Conservation (phyloP, 106 monocot species). For the Xerophyta viscosa region DNA sequence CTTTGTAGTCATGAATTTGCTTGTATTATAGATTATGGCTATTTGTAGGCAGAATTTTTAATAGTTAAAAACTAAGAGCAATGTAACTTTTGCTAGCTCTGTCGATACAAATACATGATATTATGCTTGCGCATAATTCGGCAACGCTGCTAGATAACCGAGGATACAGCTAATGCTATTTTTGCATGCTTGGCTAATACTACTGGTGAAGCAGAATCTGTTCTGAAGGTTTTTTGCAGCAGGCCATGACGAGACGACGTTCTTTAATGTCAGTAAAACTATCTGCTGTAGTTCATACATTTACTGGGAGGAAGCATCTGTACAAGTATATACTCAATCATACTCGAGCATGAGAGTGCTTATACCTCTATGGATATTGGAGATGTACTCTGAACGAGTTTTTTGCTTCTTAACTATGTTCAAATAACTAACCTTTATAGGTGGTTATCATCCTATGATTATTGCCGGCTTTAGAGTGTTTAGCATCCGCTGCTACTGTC, state of each 20-base stretch:
- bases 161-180: constrained; percentile 71
- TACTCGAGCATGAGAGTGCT: too few species aligned
- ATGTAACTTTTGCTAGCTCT: too few species aligned
- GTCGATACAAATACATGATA: too few species aligned
- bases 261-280: constrained; percentile 47
- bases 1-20: too few species aligned
- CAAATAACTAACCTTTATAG: constrained; percentile 14
- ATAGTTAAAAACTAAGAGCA: too few species aligned
- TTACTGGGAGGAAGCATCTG: not conserved
- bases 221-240: constrained; percentile 88
- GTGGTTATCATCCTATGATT: constrained; percentile 64
- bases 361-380: too few species aligned
- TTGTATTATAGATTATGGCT: too few species aligned
- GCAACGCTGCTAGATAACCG: too few species aligned
- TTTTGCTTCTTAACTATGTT: not conserved
- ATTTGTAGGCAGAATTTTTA: too few species aligned
- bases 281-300: not conserved
- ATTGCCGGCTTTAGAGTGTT: constrained; percentile 57
- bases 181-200: constrained; percentile 88
- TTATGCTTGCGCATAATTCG: too few species aligned
- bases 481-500: constrained; percentile 86
- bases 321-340: too few species aligned
- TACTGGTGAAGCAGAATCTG: constrained; percentile 85
- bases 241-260: constrained; percentile 91
- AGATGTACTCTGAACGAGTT: not conserved